These are phyloP conservation scores for Pseudoturritis turrita DNA, from an alignment of 345 rosid species.

Conservation along the genomic window DNA sequence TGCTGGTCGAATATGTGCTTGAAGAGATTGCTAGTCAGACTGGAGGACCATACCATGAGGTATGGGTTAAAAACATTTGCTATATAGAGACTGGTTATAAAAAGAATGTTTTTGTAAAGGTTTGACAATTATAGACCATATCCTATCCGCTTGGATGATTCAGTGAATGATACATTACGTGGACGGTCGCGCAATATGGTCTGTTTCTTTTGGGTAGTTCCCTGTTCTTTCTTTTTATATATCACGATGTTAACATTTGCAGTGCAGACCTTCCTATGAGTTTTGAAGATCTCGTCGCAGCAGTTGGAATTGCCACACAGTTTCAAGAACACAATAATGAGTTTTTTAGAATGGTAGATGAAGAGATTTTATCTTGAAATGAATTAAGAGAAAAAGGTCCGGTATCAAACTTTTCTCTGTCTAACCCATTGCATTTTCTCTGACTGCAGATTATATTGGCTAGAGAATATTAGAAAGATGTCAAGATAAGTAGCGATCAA, in stretches of 20 bases:
- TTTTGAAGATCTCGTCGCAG: slow-evolving; percentile 97
- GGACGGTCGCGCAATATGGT: no score
- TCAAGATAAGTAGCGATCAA: slow-evolving; percentile 70
- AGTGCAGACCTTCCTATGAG: slow-evolving; percentile 96
- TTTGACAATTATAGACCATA: no score
- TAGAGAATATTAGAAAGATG: slow-evolving; percentile 92
- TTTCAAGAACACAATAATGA: slow-evolving; percentile 72
- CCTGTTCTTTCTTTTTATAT: slow-evolving; percentile 13
- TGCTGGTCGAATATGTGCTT: no score
- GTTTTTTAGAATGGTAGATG: slow-evolving; percentile 82
- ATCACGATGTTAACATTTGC: slow-evolving; percentile 54
- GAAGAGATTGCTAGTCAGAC: no score
- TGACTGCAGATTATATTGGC: slow-evolving; percentile 74
- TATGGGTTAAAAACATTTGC: no score
- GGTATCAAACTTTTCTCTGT: not conserved
- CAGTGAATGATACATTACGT: no score
- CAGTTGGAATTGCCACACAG: slow-evolving; percentile 89
- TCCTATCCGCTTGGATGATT: no score
- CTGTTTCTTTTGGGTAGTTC: not conserved
- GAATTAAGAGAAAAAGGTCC: not conserved
- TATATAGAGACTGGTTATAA: no score
- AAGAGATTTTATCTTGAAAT: slow-evolving; percentile 52
- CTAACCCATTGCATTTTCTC: not conserved
- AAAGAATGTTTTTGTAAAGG: no score
- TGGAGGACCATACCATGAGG: no score